Base-by-base conservation (phyloP, 1,284 basidiomycete genomes). In the Taiwanofungus camphoratus region DNA sequence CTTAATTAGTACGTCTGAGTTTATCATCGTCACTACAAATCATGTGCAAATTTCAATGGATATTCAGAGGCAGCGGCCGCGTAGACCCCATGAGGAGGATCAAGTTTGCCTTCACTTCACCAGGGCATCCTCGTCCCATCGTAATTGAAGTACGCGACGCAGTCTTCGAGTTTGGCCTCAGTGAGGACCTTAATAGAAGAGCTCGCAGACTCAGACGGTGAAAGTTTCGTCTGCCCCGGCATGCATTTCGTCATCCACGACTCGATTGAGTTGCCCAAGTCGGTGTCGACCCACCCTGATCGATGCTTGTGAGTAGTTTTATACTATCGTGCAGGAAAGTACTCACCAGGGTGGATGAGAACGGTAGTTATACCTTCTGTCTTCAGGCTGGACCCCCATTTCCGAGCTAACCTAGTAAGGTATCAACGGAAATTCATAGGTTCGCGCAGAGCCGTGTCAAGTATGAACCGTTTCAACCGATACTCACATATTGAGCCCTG, bases 401-500 rank as follows among this genome's bases (percentile, higher is more conserved):
- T 27, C 8, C 26, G 26, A 8, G 26, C 26, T 13, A 27, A 7
- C 13, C 26, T 27, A 27, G 26, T n/a, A n/a, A n/a, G n/a, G n/a
- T n/a, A n/a, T n/a, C n/a, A n/a, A n/a, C n/a, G n/a, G n/a, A n/a
- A n/a, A n/a, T n/a, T n/a, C n/a, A n/a, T n/a, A n/a, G n/a, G n/a
- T n/a, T n/a, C n/a, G n/a, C n/a, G n/a, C n/a, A n/a, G n/a, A n/a
- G n/a, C n/a, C n/a, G n/a, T n/a, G n/a, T n/a, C n/a, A n/a, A n/a
- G n/a, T n/a, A n/a, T n/a, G n/a, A n/a, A n/a, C n/a, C n/a, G n/a
- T n/a, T n/a, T n/a, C n/a, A n/a, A n/a, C n/a, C n/a, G n/a, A n/a
- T n/a, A 40, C 43, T 13, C 29, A 45, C 47, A 45, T 49, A 20
- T 45, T 49, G 19, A 45, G 30, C 3, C 35, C 47, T 3, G 44